Conservation (phyloP, 805 yeast genomes). For the Zygosaccharomyces pseudorouxii region DNA sequence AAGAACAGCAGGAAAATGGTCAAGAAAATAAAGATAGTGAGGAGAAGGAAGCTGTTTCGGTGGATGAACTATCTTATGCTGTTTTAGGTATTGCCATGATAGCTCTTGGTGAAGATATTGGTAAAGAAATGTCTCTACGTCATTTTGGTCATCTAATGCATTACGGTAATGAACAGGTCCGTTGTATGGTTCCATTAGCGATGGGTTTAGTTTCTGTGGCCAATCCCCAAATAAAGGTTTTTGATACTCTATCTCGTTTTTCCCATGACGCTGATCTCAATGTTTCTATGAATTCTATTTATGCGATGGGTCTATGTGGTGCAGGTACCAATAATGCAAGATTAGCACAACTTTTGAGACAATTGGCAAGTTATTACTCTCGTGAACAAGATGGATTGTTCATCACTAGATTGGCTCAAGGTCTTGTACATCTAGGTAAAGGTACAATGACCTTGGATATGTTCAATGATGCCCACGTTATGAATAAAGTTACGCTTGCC, state of each 20-base stretch:
- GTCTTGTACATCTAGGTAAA: constrained; percentile 90
- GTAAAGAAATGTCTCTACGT: constrained; percentile 94
- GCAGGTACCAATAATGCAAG: constrained; percentile 99
- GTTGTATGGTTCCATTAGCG: constrained; percentile 96
- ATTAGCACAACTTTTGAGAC: constrained; percentile 90
- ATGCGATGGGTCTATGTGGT: constrained; percentile 96
- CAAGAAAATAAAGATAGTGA: constrained; percentile 36
- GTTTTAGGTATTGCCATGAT: constrained; percentile 91
- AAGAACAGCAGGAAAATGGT: constrained; percentile 30
- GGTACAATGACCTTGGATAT: constrained; percentile 90
- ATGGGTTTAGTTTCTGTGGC: constrained; percentile 93
- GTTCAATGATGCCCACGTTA: constrained; percentile 79
- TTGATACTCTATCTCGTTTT: constrained; percentile 91
- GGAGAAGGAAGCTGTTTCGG: constrained; percentile 29
- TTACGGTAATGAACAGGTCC: constrained; percentile 86
- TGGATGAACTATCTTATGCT: constrained; percentile 62
- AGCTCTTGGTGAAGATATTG: constrained; percentile 97
- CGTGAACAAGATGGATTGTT: constrained; percentile 87
- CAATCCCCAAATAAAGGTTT: constrained; percentile 94
- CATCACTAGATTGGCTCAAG: constrained; percentile 92
- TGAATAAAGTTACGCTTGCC: constrained; percentile 86
- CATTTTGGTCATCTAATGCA: constrained; percentile 98
- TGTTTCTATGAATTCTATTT: constrained; percentile 91
- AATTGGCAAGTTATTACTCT: constrained; percentile 87
- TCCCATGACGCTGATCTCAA: constrained; percentile 94